Evolutionary conservation across 345 rosid genomes (phyloP).

Genomic region (Euphorbia pulcherrima): DNA sequence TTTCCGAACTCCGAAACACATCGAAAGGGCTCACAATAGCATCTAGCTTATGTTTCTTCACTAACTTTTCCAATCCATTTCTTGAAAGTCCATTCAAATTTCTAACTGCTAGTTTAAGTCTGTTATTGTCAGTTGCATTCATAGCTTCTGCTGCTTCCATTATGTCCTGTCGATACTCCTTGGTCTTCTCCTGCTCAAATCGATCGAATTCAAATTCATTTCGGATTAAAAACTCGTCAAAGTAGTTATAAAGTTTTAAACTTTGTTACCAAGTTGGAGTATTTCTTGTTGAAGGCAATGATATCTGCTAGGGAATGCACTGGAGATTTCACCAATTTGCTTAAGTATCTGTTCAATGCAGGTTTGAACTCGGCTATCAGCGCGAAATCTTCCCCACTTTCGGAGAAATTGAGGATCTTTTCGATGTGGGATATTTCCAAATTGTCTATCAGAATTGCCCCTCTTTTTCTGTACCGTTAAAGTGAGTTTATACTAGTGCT

Average conservation of each 20-base stretch:
- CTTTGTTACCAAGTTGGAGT: constrained; percentile 34
- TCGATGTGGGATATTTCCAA: constrained; percentile 36
- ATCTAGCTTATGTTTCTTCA: constrained; percentile 35
- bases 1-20: too few species aligned
- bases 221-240: background rate
- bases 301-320: constrained; percentile 53
- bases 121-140: background rate
- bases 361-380: constrained; percentile 52
- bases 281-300: constrained; percentile 47
- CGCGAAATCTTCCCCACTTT: constrained; percentile 38
- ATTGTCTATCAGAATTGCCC: constrained; percentile 46
- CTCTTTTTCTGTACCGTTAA: constrained; percentile 31
- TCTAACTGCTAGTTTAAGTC: too few species aligned
- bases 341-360: constrained; percentile 44
- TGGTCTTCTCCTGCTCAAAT: constrained; percentile 43
- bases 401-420: constrained; percentile 8
- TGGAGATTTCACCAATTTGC: constrained; percentile 43
- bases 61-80: constrained; percentile 19
- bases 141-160: background rate
- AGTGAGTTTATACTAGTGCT: background rate
- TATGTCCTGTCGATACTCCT: constrained; percentile 45
- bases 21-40: constrained; percentile 37
- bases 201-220: background rate
- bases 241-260: background rate
- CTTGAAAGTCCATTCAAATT: background rate